phyloP scores from a whole-genome alignment of 2,329 filamentous ascomycete genomes.

The Paracamarosporium sp. region DNA sequence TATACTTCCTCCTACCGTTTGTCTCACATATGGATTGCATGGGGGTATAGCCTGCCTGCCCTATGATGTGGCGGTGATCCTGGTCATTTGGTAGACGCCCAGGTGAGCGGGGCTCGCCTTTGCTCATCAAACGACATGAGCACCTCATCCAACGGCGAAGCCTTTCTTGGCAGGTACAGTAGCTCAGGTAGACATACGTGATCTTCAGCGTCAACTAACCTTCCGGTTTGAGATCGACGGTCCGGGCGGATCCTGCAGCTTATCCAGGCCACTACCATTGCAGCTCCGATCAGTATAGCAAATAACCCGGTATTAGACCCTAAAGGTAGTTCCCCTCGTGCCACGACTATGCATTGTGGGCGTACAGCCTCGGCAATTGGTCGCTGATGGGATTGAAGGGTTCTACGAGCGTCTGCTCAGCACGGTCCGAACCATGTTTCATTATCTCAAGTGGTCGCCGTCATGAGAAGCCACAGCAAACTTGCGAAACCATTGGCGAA shows the following conservation, averaged over 20 bases:
- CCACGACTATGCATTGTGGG: background rate
- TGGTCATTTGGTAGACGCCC: conserved; percentile 5
- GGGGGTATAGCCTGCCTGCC: background rate
- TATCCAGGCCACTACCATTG: conserved; percentile 13
- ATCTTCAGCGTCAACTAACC: conserved; percentile 25
- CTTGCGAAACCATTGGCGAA: conserved; percentile 17
- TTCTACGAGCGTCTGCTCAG: conserved; percentile 4
- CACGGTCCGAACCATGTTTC: conserved; percentile 6
- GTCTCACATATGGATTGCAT: conserved; percentile 10
- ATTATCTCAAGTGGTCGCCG: conserved; percentile 1
- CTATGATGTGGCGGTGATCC: conserved; percentile 10
- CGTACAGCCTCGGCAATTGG: conserved; percentile 14
- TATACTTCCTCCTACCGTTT: conserved; percentile 29
- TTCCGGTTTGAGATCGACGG: conserved; percentile 34
- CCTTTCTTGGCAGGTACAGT: conserved; percentile 41
- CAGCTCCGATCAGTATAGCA: conserved; percentile 11
- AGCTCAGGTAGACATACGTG: conserved; percentile 15
- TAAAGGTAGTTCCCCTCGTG: background rate
- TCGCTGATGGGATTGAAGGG: conserved; percentile 10
- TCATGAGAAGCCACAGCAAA: background rate
- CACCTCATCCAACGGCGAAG: conserved; percentile 25
- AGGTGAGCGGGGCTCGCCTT: conserved; percentile 17
- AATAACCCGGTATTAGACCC: background rate
- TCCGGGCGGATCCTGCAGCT: conserved; percentile 15
- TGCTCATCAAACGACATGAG: conserved; percentile 33